These are phyloP conservation scores for Ganoderma lucidum DNA, from an alignment of 1,284 basidiomycete genomes.

Conservation along the genomic window DNA sequence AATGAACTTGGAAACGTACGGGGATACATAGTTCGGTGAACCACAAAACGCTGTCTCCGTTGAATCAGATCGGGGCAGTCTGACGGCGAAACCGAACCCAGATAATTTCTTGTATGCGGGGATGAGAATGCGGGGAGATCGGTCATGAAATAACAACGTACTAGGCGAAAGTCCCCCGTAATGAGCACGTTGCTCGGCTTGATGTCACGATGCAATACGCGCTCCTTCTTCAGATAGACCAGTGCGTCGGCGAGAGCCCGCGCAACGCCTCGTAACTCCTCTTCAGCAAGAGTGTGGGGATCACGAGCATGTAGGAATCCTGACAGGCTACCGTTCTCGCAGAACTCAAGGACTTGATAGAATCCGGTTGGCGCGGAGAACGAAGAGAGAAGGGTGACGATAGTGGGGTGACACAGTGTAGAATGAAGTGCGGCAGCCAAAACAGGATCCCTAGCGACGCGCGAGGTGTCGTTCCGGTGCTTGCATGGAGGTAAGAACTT, in stretches of 20 bases:
- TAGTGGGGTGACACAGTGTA: slow-evolving; percentile 56
- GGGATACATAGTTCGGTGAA: slow-evolving; percentile 36
- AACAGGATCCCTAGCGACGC: slow-evolving; percentile 8
- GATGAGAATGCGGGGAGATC: not conserved
- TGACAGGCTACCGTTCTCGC: slow-evolving; percentile 49
- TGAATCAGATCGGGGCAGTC: slow-evolving; percentile 24
- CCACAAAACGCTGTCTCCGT: slow-evolving; percentile 31
- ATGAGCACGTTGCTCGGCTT: slow-evolving; percentile 37
- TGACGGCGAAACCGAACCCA: slow-evolving; percentile 36
- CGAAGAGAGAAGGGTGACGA: slow-evolving; percentile 55
- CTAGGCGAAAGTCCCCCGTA: slow-evolving; percentile 35
- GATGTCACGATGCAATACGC: slow-evolving; percentile 40
- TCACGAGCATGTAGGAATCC: slow-evolving; percentile 40
- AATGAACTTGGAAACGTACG: slow-evolving; percentile 30
- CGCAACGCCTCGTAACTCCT: slow-evolving; percentile 47
- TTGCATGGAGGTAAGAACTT: slow-evolving; percentile 18
- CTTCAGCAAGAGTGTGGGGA: slow-evolving; percentile 41
- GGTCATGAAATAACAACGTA: slow-evolving; percentile 20
- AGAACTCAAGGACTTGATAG: slow-evolving; percentile 56
- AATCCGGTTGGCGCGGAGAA: slow-evolving; percentile 45
- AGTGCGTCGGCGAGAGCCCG: slow-evolving; percentile 53
- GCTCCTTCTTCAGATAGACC: slow-evolving; percentile 51
- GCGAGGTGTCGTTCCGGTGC: slow-evolving; percentile 12
- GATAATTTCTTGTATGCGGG: slow-evolving; percentile 38
- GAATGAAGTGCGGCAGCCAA: slow-evolving; percentile 46